Evolutionary conservation across 495 filamentous ascomycete species (phyloP).

Genomic region (Penicillium malachiteum): DNA sequence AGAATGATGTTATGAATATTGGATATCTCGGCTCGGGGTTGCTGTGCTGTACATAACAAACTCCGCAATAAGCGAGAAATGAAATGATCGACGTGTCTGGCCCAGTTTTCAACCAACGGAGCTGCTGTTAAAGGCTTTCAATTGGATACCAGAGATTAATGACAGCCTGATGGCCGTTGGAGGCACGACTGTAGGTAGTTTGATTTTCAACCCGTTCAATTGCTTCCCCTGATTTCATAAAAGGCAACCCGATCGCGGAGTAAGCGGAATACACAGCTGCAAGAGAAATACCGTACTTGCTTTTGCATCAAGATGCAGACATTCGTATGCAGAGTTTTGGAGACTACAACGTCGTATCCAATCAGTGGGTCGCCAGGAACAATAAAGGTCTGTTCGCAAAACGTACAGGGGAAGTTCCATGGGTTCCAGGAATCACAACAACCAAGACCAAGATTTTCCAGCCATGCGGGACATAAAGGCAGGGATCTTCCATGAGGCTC

Average conservation of each 20-base stretch:
- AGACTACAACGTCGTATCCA: slow-evolving; percentile 6
- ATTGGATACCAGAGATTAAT: too few species aligned
- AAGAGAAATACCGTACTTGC: neutral
- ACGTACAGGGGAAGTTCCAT: slow-evolving; percentile 5
- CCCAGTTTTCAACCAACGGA: too few species aligned
- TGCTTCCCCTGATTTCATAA: too few species aligned
- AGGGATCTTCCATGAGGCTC: slow-evolving; percentile 1
- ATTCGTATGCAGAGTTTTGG: neutral
- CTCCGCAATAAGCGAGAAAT: too few species aligned
- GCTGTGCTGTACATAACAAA: neutral
- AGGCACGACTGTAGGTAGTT: too few species aligned
- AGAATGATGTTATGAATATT: neutral
- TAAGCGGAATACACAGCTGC: neutral
- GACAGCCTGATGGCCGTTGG: too few species aligned
- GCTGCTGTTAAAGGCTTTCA: too few species aligned
- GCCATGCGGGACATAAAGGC: neutral
- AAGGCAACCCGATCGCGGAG: neutral
- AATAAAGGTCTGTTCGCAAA: neutral
- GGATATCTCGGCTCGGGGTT: neutral
- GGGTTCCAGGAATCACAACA: neutral
- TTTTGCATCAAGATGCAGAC: neutral
- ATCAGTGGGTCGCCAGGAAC: slow-evolving; percentile 7
- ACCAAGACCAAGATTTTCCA: neutral
- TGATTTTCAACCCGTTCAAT: too few species aligned
- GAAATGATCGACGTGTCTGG: too few species aligned